Evolutionary conservation across 208 protist genomes (phyloP).

Genomic region (Leishmania amazonensis): DNA sequence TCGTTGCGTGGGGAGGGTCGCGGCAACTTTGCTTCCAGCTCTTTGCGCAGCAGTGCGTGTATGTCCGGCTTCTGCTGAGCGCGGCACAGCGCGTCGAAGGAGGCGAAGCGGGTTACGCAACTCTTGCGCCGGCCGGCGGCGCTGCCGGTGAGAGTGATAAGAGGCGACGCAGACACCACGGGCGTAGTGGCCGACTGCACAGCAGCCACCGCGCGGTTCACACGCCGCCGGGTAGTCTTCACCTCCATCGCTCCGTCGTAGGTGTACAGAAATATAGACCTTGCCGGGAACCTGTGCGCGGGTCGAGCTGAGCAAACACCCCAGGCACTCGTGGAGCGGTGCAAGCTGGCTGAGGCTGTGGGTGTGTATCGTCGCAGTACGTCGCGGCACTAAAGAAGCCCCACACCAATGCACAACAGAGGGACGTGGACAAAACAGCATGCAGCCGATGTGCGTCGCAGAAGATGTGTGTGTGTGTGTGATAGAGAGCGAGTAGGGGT

Average conservation of each 20-base stretch:
- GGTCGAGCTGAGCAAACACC: background rate
- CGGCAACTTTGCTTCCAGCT: slow-evolving; percentile 40
- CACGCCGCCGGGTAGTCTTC: slow-evolving; percentile 13
- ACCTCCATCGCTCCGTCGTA: slow-evolving; percentile 13
- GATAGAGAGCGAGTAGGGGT: background rate
- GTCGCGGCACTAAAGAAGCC: background rate
- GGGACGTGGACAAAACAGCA: background rate
- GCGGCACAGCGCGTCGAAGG: slow-evolving; percentile 36
- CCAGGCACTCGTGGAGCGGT: background rate
- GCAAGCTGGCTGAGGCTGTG: background rate
- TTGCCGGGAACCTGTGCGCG: background rate
- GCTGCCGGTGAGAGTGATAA: slow-evolving; percentile 9
- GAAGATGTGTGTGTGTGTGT: background rate
- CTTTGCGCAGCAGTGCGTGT: slow-evolving; percentile 34
- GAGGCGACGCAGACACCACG: slow-evolving; percentile 24
- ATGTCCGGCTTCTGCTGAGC: slow-evolving; percentile 36
- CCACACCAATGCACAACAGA: background rate
- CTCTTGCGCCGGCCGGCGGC: background rate
- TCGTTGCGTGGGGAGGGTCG: slow-evolving; percentile 48
- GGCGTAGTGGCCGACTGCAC: slow-evolving; percentile 40
- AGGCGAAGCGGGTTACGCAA: slow-evolving; percentile 42
- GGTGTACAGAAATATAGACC: too few relatives aligned
- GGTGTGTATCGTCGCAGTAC: background rate
- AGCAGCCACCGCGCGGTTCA: slow-evolving; percentile 71
- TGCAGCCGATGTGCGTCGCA: background rate